phyloP scores from a whole-genome alignment of 2,329 filamentous ascomycete genomes.

The Cytospora piceicola region DNA sequence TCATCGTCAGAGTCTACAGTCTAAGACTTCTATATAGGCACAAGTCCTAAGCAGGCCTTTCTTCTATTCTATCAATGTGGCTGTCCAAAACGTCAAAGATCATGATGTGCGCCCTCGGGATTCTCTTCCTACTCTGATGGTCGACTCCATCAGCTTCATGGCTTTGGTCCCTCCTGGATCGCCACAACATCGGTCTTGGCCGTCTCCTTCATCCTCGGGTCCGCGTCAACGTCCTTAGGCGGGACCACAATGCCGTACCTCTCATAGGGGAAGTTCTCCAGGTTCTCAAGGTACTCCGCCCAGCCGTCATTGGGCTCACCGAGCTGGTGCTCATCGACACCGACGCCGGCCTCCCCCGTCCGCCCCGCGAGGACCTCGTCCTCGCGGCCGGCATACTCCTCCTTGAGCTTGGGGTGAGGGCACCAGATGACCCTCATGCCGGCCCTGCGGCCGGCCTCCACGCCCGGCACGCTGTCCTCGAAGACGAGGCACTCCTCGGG shows the following conservation, averaged over 20 bases:
- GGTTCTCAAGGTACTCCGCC: conserved; percentile 56
- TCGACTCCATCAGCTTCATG: neutral
- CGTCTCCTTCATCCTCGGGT: conserved; percentile 49
- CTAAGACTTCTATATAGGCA: neutral
- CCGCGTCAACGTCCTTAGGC: conserved; percentile 47
- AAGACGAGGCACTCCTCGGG: conserved; percentile 95
- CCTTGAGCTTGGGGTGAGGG: conserved; percentile 77
- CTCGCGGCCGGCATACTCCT: conserved; percentile 77
- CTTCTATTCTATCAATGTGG: neutral
- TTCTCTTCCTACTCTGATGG: neutral
- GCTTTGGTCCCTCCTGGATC: conserved; percentile 27
- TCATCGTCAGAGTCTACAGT: neutral
- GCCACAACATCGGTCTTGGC: conserved; percentile 27
- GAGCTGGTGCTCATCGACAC: conserved; percentile 57
- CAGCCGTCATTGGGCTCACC: conserved; percentile 64
- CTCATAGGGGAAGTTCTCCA: conserved; percentile 61
- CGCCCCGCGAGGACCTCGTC: conserved; percentile 80
- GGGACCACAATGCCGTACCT: conserved; percentile 62
- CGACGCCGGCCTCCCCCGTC: conserved; percentile 67
- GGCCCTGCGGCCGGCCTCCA: conserved; percentile 86
- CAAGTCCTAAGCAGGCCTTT: neutral
- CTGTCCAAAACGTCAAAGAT: neutral
- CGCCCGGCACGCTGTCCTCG: conserved; percentile 91
- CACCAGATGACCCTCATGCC: conserved; percentile 96
- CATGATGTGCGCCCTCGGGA: neutral